Base-by-base conservation (phyloP, 2,329 filamentous ascomycete species). In the Neofusicoccum cordaticola region DNA sequence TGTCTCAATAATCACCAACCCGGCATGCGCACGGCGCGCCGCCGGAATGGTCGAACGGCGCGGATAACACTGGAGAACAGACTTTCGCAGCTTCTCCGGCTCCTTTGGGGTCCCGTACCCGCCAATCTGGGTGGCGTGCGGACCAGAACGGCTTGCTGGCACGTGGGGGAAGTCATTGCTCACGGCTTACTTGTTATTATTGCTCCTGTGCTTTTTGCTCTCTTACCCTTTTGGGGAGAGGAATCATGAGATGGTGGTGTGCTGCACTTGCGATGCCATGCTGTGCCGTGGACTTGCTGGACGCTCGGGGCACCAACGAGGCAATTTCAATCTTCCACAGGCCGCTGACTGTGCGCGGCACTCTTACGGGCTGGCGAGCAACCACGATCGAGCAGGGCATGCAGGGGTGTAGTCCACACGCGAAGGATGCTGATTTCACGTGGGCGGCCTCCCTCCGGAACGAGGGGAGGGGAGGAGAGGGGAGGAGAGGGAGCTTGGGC, bases 201-300 rank as follows among this genome's bases (percentile, higher is more conserved):
- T 37, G 31, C 22, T 44, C 22, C 19, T 41, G 17, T n/a, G 19
- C 34, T 34, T 42, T 13, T 11, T 17, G 15, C 15, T 47, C n/a
- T n/a, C 34, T 37, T 6, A 27, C 41, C 22, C 34, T 22, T n/a
- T 22, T 31, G 17, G 27, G 11, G 19, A n/a, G 15, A 8, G 27
- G 27, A 45, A 60, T 60, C 56, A 60, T 60, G 56, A 60, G 56
- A 60, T 60, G 56, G 56, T 47, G 56, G 56, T 60, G 56, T 60
- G 56, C 42, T 39, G 44, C 13, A 34, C n/a, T 35, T 45, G 31
- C 47, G 56, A 45, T 47, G 56, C 53, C 53, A 58, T 58, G 53
- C 39, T 35, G 39, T 45, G 41, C 53, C 53, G 53, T 58, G 39
- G 52, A 44, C 34, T 39, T 34, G 19, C 19, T 22, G 15, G 53